Base-by-base conservation (phyloP, 1,284 basidiomycete species). In the Cystobasidium sp. region DNA sequence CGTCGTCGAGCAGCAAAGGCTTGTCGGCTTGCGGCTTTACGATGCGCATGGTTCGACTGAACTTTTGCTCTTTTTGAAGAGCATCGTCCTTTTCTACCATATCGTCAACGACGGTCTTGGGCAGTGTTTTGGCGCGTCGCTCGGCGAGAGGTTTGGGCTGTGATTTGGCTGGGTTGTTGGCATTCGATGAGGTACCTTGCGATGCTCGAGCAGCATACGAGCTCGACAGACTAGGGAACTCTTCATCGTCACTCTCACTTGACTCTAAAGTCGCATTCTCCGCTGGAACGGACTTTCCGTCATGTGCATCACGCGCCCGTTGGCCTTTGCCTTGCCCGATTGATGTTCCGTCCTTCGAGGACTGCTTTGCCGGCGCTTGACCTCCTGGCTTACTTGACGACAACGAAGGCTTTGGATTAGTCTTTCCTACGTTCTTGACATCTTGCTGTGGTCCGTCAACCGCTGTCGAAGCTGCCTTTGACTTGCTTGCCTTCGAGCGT, bases 41-140 rank as follows among this genome's bases (percentile, higher is more conserved):
- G 20, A 73, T 73, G 14, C 70, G 49, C 70, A 73, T 73, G 20
- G 70, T 73, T 16, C 63, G 62, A 31, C 63, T 73, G 44, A 65
- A 73, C 12, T 41, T 52, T 52, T 51, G 56, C 18, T 49, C 37
- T 9, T 10, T 37, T 47, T 59, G 66, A 12, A 43, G 16, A 6
- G 47, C 39, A 24, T 73, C 70, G 22, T 73, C 70, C 20, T 20
- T 41, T 20, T 73, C 63, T 3, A 73, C 44, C 70, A 73, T 73
- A 46, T 73, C 70, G 18, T 73, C 63, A 3, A 73, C 70, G 9
- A 39, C 62, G 16, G 70, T 73, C 41, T 46, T 64, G 9, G 52
- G 70, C 16, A 24, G 62, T 49, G 51, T n/a, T 20, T 66, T 73
- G 20, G 70, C 70, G 9, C 12, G 49, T 37, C 70, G 62, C 43